These are phyloP conservation scores for Blastobotrys raffinosifermentans DNA, from an alignment of 1,139 yeast genomes.

Conservation along the genomic window DNA sequence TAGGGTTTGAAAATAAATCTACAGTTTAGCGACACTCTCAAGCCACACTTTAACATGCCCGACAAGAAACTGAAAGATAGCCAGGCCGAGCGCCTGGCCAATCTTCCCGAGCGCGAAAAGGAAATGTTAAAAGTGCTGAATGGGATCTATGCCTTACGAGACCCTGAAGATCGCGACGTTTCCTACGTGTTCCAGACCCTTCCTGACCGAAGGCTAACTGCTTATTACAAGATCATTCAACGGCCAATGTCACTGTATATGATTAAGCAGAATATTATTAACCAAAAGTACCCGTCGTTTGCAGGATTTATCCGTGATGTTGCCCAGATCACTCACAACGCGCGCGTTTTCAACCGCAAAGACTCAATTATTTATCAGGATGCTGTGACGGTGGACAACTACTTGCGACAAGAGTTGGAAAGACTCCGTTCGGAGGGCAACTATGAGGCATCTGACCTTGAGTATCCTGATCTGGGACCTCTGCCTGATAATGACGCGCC, in stretches of 20 bases:
- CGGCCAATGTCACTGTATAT: constrained; percentile 44
- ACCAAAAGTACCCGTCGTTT: constrained; percentile 49
- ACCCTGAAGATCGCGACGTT: constrained; percentile 28
- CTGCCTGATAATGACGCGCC: constrained; percentile 41
- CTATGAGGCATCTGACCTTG: constrained; percentile 28
- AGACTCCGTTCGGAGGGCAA: constrained; percentile 41
- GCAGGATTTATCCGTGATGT: constrained; percentile 70
- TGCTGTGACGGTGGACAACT: constrained; percentile 65
- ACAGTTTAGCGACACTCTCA: too few relatives aligned
- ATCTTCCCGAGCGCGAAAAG: not conserved
- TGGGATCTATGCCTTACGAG: constrained; percentile 29
- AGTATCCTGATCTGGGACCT: constrained; percentile 68
- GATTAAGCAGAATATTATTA: constrained; percentile 44
- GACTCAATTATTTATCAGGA: constrained; percentile 62
- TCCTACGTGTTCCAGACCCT: constrained; percentile 41
- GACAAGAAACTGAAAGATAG: too few relatives aligned
- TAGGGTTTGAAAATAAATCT: too few relatives aligned
- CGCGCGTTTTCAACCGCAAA: constrained; percentile 71
- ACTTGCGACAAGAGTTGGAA: constrained; percentile 51
- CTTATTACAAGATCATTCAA: constrained; percentile 44
- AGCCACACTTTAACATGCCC: too few relatives aligned
- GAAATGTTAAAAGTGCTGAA: constrained; percentile 23
- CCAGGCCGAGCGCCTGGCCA: not conserved
- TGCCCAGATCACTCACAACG: constrained; percentile 86
- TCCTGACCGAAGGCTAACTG: constrained; percentile 40